A percentile compares a stretch with the other conserved stretches of the same genome.
Conservation (phyloP, 2,329 filamentous ascomycete genomes). For the Paecilomyces formosus region DNA sequence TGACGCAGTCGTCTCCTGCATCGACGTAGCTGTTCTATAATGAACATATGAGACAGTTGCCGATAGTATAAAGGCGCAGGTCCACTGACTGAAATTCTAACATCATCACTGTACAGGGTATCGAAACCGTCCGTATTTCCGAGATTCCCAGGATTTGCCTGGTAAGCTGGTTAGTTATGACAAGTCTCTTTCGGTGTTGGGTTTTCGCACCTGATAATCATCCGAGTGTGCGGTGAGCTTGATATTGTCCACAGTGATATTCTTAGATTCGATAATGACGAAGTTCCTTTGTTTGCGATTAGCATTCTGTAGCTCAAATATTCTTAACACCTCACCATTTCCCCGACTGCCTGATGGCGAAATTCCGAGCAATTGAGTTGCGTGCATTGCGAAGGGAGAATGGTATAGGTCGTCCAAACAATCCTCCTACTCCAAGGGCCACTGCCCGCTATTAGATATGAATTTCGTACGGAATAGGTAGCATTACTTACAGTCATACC, state of each 20-base stretch:
- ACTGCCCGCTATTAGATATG: not conserved
- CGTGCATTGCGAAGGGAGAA: not conserved
- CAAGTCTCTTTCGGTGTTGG: not conserved
- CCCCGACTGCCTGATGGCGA: not conserved
- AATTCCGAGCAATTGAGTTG: not conserved
- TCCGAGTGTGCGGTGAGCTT: not conserved
- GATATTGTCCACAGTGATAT: not conserved
- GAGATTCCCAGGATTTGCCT: not conserved
- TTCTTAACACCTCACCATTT: not conserved
- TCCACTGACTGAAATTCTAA: not conserved
- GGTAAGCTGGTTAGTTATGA: not conserved
- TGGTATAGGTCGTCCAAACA: not conserved
- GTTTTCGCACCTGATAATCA: not conserved
- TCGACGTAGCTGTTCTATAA: not conserved
- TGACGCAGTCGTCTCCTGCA: not conserved
- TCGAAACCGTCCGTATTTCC: not conserved
- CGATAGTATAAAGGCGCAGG: not conserved
- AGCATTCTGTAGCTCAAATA: not conserved
- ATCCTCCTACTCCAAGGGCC: not conserved
- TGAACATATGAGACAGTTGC: not conserved
- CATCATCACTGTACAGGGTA: not conserved
- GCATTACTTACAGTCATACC: not conserved
- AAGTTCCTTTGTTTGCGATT: not conserved
- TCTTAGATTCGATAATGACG: not conserved
- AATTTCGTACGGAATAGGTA: not conserved